Conservation (phyloP, 179 eudicot genomes). For the Vitellaria paradoxa region DNA sequence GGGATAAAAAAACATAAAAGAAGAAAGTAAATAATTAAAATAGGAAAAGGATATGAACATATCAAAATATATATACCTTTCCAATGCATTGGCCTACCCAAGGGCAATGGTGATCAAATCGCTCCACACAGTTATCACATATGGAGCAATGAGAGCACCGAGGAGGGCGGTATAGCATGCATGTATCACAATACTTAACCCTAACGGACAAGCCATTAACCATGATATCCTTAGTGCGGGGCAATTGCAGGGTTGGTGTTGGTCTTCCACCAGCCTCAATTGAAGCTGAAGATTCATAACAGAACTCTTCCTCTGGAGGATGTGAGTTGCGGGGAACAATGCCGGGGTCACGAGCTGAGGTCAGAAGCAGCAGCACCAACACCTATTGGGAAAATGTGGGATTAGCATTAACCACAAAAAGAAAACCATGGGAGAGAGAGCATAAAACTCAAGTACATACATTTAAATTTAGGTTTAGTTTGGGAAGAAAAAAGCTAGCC, state of each 20-base stretch:
- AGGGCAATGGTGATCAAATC: slow-evolving; percentile 78
- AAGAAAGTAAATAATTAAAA: neutral
- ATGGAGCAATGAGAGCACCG: slow-evolving; percentile 78
- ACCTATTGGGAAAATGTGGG: slow-evolving; percentile 33
- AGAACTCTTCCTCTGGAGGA: slow-evolving; percentile 70
- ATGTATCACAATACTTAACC: slow-evolving; percentile 76
- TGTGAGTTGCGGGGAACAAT: slow-evolving; percentile 64
- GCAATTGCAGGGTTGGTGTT: slow-evolving; percentile 52
- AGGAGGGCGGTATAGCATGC: slow-evolving; percentile 83
- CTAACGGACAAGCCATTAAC: slow-evolving; percentile 55
- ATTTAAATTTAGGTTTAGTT: too few species aligned
- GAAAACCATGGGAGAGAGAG: neutral
- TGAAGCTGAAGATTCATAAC: slow-evolving; percentile 44
- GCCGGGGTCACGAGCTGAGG: slow-evolving; percentile 77
- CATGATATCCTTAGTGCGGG: slow-evolving; percentile 53
- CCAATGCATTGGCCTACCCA: slow-evolving; percentile 71
- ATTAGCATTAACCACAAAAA: neutral
- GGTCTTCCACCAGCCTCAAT: slow-evolving; percentile 51
- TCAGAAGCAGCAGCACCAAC: slow-evolving; percentile 57
- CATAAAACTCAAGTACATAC: too few species aligned
- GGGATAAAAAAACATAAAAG: neutral
- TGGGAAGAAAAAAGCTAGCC: too few species aligned
- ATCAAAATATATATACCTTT: slow-evolving; percentile 17
- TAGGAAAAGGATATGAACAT: neutral
- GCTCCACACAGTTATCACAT: slow-evolving; percentile 74